phyloP scores from a whole-genome alignment of 2,329 filamentous ascomycete genomes.

The Monosporascus cannonballus region DNA sequence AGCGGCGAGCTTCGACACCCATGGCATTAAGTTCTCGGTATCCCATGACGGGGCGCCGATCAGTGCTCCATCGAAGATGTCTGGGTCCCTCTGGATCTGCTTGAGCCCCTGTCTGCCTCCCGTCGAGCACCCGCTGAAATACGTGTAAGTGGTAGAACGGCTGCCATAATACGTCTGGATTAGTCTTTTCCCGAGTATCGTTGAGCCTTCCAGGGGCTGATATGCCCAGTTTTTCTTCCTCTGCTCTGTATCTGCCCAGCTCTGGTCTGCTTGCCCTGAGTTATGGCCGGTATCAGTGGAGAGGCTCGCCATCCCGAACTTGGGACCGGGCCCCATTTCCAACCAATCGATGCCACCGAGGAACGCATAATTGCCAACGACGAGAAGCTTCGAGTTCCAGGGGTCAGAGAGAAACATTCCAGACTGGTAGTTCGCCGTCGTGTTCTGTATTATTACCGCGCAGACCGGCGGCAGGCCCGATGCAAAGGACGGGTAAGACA shows the following conservation, averaged over 20 bases:
- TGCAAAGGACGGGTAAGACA: constrained; percentile 21
- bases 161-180: constrained; percentile 37
- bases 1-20: constrained; percentile 32
- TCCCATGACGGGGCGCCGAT: constrained; percentile 42
- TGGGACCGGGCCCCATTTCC: constrained; percentile 16
- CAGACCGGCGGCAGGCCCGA: constrained; percentile 19
- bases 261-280: constrained; percentile 19
- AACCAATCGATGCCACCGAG: constrained; percentile 27
- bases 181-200: constrained; percentile 37
- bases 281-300: constrained; percentile 30
- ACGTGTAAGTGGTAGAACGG: constrained; percentile 33
- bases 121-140: constrained; percentile 47
- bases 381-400: constrained; percentile 22
- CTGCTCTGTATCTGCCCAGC: constrained; percentile 27
- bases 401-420: constrained; percentile 23
- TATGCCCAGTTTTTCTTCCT: constrained; percentile 26
- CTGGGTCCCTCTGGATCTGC: constrained; percentile 39
- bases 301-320: constrained; percentile 26
- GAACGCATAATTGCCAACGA: constrained; percentile 20
- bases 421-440: constrained; percentile 21
- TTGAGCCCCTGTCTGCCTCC: constrained; percentile 48
- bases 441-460: constrained; percentile 20
- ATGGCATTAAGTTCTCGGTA: constrained; percentile 35
- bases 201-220: constrained; percentile 34
- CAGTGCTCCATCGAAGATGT: constrained; percentile 46